Conservation (phyloP, 345 rosid species). For the Gossypium stocksii region DNA sequence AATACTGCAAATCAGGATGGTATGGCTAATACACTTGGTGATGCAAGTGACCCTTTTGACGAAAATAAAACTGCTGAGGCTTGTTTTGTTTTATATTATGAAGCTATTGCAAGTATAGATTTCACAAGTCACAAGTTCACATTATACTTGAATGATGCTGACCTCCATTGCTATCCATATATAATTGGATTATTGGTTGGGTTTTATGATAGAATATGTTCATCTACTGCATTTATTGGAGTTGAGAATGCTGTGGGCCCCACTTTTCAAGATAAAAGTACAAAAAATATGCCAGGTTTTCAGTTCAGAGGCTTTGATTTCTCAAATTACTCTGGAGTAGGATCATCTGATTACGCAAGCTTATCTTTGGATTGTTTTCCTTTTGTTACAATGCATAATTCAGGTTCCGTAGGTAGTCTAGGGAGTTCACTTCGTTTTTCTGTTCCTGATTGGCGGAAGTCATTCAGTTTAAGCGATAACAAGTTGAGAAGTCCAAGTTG, state of each 20-base stretch:
- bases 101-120: conserved; percentile 35
- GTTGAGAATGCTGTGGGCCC: conserved; percentile 21
- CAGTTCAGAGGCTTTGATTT: conserved; percentile 58
- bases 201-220: conserved; percentile 45
- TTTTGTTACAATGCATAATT: conserved; percentile 48
- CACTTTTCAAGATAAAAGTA: conserved; percentile 23
- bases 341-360: conserved; percentile 39
- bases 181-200: conserved; percentile 49
- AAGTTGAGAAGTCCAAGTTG: conserved; percentile 32
- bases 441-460: conserved; percentile 56
- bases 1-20: conserved; percentile 31
- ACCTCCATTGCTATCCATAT: conserved; percentile 77
- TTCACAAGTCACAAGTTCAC: conserved; percentile 31
- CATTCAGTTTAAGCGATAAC: conserved; percentile 34
- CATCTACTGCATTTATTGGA: conserved; percentile 29
- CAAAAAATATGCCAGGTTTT: conserved; percentile 33
- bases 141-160: conserved; percentile 54
- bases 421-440: conserved; percentile 46
- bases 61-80: conserved; percentile 28
- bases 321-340: conserved; percentile 62
- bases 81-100: conserved; percentile 53
- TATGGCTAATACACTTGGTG: conserved; percentile 18
- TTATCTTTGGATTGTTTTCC: conserved; percentile 67
- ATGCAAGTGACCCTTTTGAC: conserved; percentile 23
- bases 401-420: conserved; percentile 47